phyloP scores from a whole-genome alignment of 2,329 filamentous ascomycete genomes.

The Diplodia corticola region DNA sequence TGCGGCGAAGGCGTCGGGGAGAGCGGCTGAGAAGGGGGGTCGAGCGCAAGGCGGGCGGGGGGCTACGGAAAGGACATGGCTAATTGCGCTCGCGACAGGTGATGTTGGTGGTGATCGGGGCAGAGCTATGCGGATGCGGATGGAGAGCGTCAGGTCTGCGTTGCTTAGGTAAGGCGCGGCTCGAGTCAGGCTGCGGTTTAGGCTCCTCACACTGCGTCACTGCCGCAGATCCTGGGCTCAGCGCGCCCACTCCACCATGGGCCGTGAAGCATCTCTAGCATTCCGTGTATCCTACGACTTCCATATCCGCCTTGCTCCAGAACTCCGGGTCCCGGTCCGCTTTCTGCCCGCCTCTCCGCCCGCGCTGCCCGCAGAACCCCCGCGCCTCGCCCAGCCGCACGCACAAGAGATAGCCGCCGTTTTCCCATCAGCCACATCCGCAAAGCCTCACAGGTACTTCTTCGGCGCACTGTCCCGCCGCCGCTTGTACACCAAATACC shows the following conservation, averaged over 20 bases:
- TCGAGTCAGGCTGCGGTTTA: slow-evolving; percentile 6
- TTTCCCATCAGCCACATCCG: not conserved
- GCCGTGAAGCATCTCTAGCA: slow-evolving; percentile 2
- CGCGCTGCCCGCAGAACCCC: not conserved
- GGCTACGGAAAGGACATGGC: slow-evolving; percentile 11
- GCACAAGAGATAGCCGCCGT: slow-evolving; percentile 1
- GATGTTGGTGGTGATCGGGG: slow-evolving; percentile 16
- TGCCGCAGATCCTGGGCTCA: slow-evolving; percentile 1
- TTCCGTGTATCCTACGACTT: slow-evolving; percentile 4
- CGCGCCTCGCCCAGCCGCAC: not conserved
- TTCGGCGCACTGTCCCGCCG: slow-evolving; percentile 76
- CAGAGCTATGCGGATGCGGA: slow-evolving; percentile 15
- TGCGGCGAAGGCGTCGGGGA: not conserved
- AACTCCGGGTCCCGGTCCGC: not conserved
- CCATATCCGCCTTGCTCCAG: not conserved
- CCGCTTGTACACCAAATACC: slow-evolving; percentile 78
- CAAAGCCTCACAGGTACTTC: slow-evolving; percentile 70
- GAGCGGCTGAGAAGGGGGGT: not conserved
- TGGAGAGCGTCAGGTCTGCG: slow-evolving; percentile 17
- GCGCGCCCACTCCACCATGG: not conserved
- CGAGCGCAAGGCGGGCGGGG: not conserved
- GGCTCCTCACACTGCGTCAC: slow-evolving; percentile 9
- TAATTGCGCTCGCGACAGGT: not conserved
- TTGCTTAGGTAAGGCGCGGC: not conserved
- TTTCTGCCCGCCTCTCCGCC: not conserved